These are phyloP conservation scores for Phytophthora aleatoria DNA, from an alignment of 352 stramenopile species.

Conservation along the genomic window DNA sequence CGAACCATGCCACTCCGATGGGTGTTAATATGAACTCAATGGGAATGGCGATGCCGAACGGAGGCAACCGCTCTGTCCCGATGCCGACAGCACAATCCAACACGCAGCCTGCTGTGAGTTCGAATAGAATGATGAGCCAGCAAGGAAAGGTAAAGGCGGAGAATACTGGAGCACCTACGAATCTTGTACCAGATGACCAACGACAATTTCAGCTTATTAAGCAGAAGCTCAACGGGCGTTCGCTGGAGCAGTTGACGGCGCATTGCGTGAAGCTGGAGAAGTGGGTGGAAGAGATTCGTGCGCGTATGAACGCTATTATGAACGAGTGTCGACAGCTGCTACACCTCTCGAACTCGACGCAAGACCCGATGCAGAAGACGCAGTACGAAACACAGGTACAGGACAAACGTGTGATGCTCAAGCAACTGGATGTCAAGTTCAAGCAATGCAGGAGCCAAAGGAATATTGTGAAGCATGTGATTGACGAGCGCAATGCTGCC, in stretches of 20 bases:
- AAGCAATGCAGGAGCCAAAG: constrained; percentile 81
- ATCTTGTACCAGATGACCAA: constrained; percentile 70
- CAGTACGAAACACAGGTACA: constrained; percentile 76
- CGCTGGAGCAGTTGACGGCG: constrained; percentile 70
- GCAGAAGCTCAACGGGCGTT: constrained; percentile 70
- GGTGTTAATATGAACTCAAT: constrained; percentile 27
- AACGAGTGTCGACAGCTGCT: constrained; percentile 83
- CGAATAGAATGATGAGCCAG: constrained; percentile 24
- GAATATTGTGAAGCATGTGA: constrained; percentile 84
- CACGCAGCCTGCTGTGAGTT: constrained; percentile 3
- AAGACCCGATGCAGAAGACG: constrained; percentile 61
- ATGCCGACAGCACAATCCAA: constrained; percentile 15
- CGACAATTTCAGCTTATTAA: constrained; percentile 75
- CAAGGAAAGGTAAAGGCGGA: constrained; percentile 26
- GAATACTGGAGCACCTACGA: constrained; percentile 38
- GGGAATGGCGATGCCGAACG: constrained; percentile 35
- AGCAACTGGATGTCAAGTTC: constrained; percentile 82
- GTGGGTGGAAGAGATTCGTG: constrained; percentile 80
- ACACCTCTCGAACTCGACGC: constrained; percentile 73
- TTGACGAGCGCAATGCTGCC: constrained; percentile 49
- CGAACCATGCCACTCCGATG: constrained; percentile 5
- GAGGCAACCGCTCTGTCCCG: constrained; percentile 19
- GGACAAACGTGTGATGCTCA: constrained; percentile 69
- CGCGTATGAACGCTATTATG: constrained; percentile 82
- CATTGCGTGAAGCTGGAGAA: constrained; percentile 86